Base-by-base conservation (phyloP, 805 yeast genomes). In the Alloascoidea africana region DNA sequence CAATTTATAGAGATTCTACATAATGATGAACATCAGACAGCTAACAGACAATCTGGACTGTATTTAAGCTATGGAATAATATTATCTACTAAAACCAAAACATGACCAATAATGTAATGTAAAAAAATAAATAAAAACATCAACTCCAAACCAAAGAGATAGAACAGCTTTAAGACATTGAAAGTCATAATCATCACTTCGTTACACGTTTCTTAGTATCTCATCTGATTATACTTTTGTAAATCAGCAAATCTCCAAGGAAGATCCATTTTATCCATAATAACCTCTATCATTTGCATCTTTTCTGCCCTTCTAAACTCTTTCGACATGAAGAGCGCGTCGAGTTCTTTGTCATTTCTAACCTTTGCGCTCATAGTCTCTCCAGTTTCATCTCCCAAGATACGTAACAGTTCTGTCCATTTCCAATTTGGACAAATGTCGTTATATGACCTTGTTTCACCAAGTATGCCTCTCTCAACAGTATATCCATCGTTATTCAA, bases 221-320 rank as follows among this genome's bases (percentile, higher is more conserved):
- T n/a, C n/a, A n/a, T n/a, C n/a, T n/a, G n/a, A n/a, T n/a, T n/a
- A n/a, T n/a, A n/a, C n/a, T n/a, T n/a, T n/a, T n/a, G n/a, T n/a
- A n/a, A n/a, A n/a, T n/a, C n/a, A n/a, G n/a, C n/a, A 59, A 80
- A 65, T 48, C 77, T 66, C 69, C 75, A 65, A 2, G 79, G 77
- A 2, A 76, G 81, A 53, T 75, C 82, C 68, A 70, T 60, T 41
- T 65, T 64, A 17, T 73, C 75, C 42, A 76, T 57, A 53, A 70
- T 60, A 17, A 74, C 64, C 49, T 75, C 82, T 16, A 75, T 55
- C 53, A 73, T 55, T 47, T 70, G 66, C 27, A 75, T 57, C 38
- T 56, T 50, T 15, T 54, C 51, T 5, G 54, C 47, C 3, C 54
- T 53, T 18, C 46, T 50, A 43, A 73, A 72, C 15, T 48, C 53